A percentile compares a stretch with the other conserved stretches of the same genome.
Evolutionary conservation across 1,284 basidiomycete genomes (phyloP).

Genomic region (Cystobasidium sp.): DNA sequence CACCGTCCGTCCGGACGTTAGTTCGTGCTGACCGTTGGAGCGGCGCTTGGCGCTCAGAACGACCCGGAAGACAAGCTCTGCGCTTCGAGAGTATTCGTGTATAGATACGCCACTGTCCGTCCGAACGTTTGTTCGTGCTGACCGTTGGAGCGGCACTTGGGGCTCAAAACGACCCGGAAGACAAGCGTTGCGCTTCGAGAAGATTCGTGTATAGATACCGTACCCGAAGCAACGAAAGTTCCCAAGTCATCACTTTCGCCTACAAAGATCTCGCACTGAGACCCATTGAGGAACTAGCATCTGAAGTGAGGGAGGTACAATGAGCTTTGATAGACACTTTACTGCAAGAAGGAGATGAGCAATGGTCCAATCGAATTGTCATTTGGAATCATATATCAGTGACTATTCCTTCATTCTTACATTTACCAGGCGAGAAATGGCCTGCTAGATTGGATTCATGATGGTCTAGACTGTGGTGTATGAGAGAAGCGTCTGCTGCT

Average conservation of each 20-base stretch:
- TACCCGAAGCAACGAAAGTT: no score
- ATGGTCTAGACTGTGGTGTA: slow-evolving; percentile 29
- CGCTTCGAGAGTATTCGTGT: no score
- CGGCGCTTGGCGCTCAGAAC: no score
- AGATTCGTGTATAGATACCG: no score
- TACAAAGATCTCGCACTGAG: slow-evolving; percentile 20
- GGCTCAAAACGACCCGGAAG: no score
- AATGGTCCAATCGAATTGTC: slow-evolving; percentile 7
- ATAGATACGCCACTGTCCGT: no score
- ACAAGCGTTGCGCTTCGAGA: no score
- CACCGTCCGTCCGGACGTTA: no score
- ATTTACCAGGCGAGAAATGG: slow-evolving; percentile 22
- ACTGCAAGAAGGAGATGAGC: not conserved
- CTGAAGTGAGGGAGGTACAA: not conserved
- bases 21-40: no score
- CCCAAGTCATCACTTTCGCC: slow-evolving; percentile 11
- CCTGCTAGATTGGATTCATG: not conserved
- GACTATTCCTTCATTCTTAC: slow-evolving; percentile 23
- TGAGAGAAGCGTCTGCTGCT: slow-evolving; percentile 1
- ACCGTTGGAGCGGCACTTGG: no score
- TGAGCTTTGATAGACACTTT: not conserved
- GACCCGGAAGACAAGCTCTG: no score
- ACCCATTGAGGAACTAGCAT: not conserved
- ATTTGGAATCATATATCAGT: slow-evolving; percentile 1
- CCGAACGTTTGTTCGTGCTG: no score